These are phyloP conservation scores for Lasiodiplodia gonubiensis DNA, from an alignment of 2,329 filamentous ascomycete genomes.

Conservation along the genomic window DNA sequence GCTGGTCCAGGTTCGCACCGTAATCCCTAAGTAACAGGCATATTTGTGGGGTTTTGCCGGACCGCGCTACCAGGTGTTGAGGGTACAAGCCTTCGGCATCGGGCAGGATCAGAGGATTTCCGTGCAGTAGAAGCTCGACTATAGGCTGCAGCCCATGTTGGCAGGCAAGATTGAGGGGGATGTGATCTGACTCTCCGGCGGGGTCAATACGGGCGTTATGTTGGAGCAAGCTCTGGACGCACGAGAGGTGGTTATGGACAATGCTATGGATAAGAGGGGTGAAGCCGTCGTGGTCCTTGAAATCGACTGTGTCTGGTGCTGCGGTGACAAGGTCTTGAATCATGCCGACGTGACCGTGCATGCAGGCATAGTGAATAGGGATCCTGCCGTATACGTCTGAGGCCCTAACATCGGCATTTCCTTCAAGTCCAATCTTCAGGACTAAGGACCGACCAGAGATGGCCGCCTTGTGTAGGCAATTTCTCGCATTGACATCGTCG, in stretches of 20 bases:
- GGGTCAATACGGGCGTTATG: conserved; percentile 86
- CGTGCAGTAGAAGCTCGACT: conserved; percentile 81
- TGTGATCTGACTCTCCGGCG: conserved; percentile 84
- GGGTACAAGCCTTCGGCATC: conserved; percentile 96
- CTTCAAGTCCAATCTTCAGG: conserved; percentile 74
- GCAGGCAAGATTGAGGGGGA: conserved; percentile 92
- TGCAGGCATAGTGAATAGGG: conserved; percentile 93
- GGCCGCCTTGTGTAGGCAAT: conserved; percentile 94
- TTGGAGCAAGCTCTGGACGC: conserved; percentile 77
- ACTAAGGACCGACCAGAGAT: conserved; percentile 88
- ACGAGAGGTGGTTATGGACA: conserved; percentile 81
- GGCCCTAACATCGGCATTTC: conserved; percentile 75
- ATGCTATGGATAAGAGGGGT: conserved; percentile 95
- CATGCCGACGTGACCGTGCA: conserved; percentile 89
- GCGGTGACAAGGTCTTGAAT: conserved; percentile 73
- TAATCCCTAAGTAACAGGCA: conserved; percentile 81
- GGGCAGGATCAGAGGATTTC: conserved; percentile 81
- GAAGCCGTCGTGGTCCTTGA: conserved; percentile 96
- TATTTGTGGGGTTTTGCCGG: conserved; percentile 79
- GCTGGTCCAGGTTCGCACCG: conserved; percentile 87
- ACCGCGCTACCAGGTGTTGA: conserved; percentile 93
- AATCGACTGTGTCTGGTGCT: conserved; percentile 77
- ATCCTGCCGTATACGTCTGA: conserved; percentile 94
- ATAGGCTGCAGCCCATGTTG: conserved; percentile 88
- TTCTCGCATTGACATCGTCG: conserved; percentile 97